Conservation (phyloP, 108 stramenopile species). For the Cyclotella choctawhatcheeana region DNA sequence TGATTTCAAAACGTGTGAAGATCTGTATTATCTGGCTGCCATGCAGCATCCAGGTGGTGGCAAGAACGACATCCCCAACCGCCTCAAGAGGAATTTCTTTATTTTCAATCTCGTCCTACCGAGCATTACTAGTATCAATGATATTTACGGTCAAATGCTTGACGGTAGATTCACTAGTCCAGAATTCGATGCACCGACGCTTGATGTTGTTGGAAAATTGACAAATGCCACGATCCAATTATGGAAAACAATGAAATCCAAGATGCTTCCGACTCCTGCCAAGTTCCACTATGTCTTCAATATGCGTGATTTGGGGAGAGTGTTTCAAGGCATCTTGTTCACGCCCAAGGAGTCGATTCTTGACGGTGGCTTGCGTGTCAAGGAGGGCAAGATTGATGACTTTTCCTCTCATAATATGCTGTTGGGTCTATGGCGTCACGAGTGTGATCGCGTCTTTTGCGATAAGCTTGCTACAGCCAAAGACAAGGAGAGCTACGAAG, state of each 20-base stretch:
- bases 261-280: slow-evolving; percentile 92
- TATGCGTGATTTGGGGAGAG: slow-evolving; percentile 89
- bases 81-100: slow-evolving; percentile 92
- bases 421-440: slow-evolving; percentile 85
- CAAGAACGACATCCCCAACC: slow-evolving; percentile 91
- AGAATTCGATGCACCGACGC: slow-evolving; percentile 62
- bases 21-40: slow-evolving; percentile 85
- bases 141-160: slow-evolving; percentile 94
- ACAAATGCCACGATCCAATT: slow-evolving; percentile 83
- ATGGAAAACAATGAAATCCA: slow-evolving; percentile 83
- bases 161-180: slow-evolving; percentile 67
- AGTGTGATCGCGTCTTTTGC: slow-evolving; percentile 88
- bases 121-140: slow-evolving; percentile 89
- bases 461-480: slow-evolving; percentile 87
- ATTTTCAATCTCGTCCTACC: slow-evolving; percentile 92
- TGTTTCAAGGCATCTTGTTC: slow-evolving; percentile 90
- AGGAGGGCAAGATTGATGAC: slow-evolving; percentile 48
- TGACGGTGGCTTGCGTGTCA: slow-evolving; percentile 64
- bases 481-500: slow-evolving; percentile 81
- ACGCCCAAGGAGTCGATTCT: slow-evolving; percentile 82
- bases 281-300: slow-evolving; percentile 95
- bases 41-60: slow-evolving; percentile 94
- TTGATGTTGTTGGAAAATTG: slow-evolving; percentile 66
- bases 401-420: slow-evolving; percentile 64
- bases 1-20: slow-evolving; percentile 91